phyloP scores from a whole-genome alignment of 2,329 filamentous ascomycete genomes.

The Neofusicoccum sp. region DNA sequence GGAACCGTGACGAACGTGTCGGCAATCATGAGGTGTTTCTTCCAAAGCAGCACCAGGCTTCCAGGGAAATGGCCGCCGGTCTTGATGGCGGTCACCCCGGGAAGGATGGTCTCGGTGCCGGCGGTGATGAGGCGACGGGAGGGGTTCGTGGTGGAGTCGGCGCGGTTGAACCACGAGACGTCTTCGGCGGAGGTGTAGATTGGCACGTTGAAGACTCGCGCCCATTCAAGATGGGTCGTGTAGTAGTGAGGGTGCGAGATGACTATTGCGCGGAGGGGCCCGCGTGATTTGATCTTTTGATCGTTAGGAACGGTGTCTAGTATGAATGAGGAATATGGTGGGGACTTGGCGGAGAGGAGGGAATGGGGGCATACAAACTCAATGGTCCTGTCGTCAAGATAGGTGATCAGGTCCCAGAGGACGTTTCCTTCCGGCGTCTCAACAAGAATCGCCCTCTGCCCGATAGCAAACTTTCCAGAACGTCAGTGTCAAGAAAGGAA shows the following conservation, averaged over 20 bases:
- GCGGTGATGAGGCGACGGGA: slow-evolving; percentile 27
- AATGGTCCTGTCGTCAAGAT: slow-evolving; percentile 65
- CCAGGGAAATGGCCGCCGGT: slow-evolving; percentile 79
- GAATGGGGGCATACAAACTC: slow-evolving; percentile 28
- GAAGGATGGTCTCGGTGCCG: slow-evolving; percentile 21
- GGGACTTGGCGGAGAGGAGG: not conserved
- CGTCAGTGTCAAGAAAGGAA: not conserved
- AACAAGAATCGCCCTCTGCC: slow-evolving; percentile 70
- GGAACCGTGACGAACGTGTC: slow-evolving; percentile 75
- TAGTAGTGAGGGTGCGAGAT: slow-evolving; percentile 84
- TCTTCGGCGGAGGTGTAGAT: slow-evolving; percentile 70
- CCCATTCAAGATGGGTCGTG: slow-evolving; percentile 73
- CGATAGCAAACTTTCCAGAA: slow-evolving; percentile 62
- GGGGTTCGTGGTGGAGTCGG: slow-evolving; percentile 41
- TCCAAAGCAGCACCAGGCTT: slow-evolving; percentile 65
- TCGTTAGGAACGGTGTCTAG: too few relatives aligned
- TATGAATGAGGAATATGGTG: too few relatives aligned
- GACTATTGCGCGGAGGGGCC: slow-evolving; percentile 68
- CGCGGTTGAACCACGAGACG: slow-evolving; percentile 58
- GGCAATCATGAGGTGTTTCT: slow-evolving; percentile 64
- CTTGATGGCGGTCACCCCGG: slow-evolving; percentile 63
- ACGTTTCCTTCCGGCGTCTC: slow-evolving; percentile 66
- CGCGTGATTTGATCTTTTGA: slow-evolving; percentile 53
- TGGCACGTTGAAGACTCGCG: slow-evolving; percentile 63
- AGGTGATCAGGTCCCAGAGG: slow-evolving; percentile 75